Percentiles rank a stretch among this genome's conserved stretches.
Evolutionary conservation across 768 basidiomycete species (phyloP).

Genomic region (Lactarius indigo): DNA sequence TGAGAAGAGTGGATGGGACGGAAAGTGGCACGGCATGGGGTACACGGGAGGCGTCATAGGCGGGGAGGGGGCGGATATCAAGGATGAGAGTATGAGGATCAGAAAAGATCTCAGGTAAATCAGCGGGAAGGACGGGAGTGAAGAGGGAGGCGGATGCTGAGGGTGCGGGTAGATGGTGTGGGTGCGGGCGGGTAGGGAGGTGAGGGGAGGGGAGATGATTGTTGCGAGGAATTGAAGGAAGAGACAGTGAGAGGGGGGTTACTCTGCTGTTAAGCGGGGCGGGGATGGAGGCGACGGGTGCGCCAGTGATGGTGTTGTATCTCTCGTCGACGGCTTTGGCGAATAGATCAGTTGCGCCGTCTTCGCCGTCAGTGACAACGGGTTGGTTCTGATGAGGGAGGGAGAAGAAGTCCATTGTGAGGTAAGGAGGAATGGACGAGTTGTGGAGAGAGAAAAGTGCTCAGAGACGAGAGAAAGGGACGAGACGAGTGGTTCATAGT

Average conservation of each 20-base stretch:
- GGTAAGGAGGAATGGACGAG: neutral
- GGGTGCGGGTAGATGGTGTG: constrained; percentile 15
- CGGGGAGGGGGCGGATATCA: constrained; percentile 84
- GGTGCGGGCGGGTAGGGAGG: constrained; percentile 9
- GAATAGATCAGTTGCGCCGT: constrained; percentile 41
- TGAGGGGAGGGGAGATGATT: constrained; percentile 22
- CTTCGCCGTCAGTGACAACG: constrained; percentile 16
- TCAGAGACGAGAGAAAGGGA: constrained; percentile 2
- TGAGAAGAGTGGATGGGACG: constrained; percentile 91
- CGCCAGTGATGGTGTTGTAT: constrained; percentile 34
- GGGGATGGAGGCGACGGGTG: constrained; percentile 28
- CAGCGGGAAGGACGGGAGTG: constrained; percentile 29
- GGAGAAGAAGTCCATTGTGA: constrained; percentile 27
- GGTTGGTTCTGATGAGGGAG: constrained; percentile 20
- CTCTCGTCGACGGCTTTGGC: constrained; percentile 52
- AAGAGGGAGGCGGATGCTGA: constrained; percentile 24
- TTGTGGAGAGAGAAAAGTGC: neutral
- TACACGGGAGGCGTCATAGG: constrained; percentile 63
- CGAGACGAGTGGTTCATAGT: neutral
- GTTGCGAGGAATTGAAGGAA: constrained; percentile 16
- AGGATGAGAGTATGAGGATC: constrained; percentile 58
- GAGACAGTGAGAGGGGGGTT: constrained; percentile 34
- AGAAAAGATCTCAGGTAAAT: constrained; percentile 33
- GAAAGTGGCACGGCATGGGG: constrained; percentile 75
- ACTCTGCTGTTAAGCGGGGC: constrained; percentile 33